These are phyloP conservation scores for Scleroderma citrinum DNA, from an alignment of 768 basidiomycete genomes.

Conservation along the genomic window DNA sequence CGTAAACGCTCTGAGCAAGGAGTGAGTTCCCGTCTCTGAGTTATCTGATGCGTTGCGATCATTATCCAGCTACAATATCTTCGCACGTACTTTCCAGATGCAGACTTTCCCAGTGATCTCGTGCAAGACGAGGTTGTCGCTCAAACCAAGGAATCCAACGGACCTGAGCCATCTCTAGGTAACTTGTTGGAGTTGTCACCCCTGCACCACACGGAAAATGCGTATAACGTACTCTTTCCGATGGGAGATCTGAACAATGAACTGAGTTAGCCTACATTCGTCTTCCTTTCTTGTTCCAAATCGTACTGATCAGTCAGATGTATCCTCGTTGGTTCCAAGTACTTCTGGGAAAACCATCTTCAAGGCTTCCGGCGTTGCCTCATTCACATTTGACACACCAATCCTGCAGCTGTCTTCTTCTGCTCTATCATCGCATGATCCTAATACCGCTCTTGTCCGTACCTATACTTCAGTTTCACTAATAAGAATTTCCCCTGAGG, in stretches of 20 bases:
- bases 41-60: background rate
- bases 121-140: constrained; percentile 49
- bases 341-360: constrained; percentile 14
- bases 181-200: constrained; percentile 44
- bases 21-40: constrained; percentile 33
- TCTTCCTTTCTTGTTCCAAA: background rate
- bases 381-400: constrained; percentile 54
- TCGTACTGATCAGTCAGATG: constrained; percentile 34
- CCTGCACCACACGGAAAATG: constrained; percentile 18
- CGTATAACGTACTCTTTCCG: constrained; percentile 48
- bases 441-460: constrained; percentile 33
- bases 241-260: constrained; percentile 54
- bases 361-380: constrained; percentile 35
- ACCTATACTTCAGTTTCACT: constrained; percentile 42
- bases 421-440: constrained; percentile 11
- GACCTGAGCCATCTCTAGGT: constrained; percentile 44
- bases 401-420: constrained; percentile 57
- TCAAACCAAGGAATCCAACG: constrained; percentile 33
- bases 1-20: constrained; percentile 60
- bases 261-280: constrained; percentile 46
- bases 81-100: constrained; percentile 63
- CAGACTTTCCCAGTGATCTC: constrained; percentile 67
- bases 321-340: constrained; percentile 36
- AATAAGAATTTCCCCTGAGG: constrained; percentile 24
- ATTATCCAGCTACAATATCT: constrained; percentile 59